Conservation (phyloP, 2,329 filamentous ascomycete genomes). For the Trichoderma sp. region DNA sequence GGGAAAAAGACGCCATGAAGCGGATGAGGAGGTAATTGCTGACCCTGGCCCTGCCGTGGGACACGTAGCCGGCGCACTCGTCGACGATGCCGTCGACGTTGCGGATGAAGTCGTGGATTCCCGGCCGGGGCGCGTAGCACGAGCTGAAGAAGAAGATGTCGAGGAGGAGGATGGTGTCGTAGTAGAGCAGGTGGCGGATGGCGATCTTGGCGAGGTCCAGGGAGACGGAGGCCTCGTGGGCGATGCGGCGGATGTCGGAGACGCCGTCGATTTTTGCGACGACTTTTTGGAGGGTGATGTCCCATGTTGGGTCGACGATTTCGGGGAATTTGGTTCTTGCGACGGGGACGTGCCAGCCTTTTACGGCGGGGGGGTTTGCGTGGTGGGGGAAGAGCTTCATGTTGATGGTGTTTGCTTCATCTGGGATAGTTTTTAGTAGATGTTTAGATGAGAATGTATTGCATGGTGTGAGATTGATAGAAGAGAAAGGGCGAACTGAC, state of each 20-base stretch:
- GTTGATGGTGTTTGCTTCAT: conserved; percentile 91
- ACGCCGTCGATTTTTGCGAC: conserved; percentile 87
- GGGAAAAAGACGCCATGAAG: conserved; percentile 81
- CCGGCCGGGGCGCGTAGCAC: conserved; percentile 79
- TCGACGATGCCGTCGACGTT: conserved; percentile 74
- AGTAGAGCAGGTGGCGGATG: conserved; percentile 86
- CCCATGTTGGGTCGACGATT: conserved; percentile 67
- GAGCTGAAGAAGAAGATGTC: conserved; percentile 94
- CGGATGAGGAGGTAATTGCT: conserved; percentile 69
- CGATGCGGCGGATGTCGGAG: conserved; percentile 83
- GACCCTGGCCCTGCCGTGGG: conserved; percentile 45
- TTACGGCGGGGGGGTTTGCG: conserved; percentile 71
- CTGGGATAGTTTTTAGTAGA: conserved; percentile 40
- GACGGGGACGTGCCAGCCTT: conserved; percentile 88
- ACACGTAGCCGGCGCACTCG: conserved; percentile 85
- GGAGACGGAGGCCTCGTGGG: conserved; percentile 80
- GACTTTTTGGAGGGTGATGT: conserved; percentile 75
- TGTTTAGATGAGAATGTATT: not conserved
- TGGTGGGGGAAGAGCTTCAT: conserved; percentile 92
- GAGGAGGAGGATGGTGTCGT: conserved; percentile 83
- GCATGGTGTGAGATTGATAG: not conserved
- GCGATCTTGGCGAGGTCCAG: conserved; percentile 82
- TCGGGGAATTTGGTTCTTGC: conserved; percentile 63
- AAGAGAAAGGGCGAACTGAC: no score
- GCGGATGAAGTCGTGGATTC: conserved; percentile 74